Evolutionary conservation across 768 basidiomycete species (phyloP), one percentile per base, ranked within the genome.

Genomic region (Russula abietina): DNA sequence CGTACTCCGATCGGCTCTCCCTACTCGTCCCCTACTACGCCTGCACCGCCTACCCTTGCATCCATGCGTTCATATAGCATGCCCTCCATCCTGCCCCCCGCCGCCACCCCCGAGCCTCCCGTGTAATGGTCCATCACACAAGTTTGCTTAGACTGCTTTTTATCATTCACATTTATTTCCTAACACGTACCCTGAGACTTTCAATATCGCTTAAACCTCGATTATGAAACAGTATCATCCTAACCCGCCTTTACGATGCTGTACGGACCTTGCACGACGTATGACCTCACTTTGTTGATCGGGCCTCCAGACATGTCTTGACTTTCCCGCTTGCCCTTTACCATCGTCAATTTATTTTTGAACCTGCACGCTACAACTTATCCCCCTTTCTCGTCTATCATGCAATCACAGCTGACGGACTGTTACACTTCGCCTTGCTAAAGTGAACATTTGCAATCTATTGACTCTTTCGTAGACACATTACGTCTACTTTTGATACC

Each of bases 11-110:
- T 59, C 8, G 55, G 39, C 19, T 57, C 65, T 28, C 67, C 67
- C 22, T 66, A 62, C n/a, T 62, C 65, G 33, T 68, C 67, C 17
- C 67, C 67, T 8, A 68, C 67, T 4, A 66, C 67, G 39, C 67
- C 67, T 11, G 45, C 17, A 17, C 67, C 67, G 2, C 57, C 55
- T 10, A 26, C 61, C 52, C 48, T 59, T 32, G 54, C 65, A 33
- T 59, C 61, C 11, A 57, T 60, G 61, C 67, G 67, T 41, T 68
- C 67, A 52, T 48, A 60, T 36, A 68, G 67, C 56, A 63, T 61
- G 67, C 67, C 67, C 11, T 66, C 65, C 12, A 61, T 68, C 43
- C 39, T 60, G 11, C 56, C 58, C 16, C 52, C 65, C 6, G 4
- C 32, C 11, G n/a, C 55, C 32, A 61, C 24, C n/a, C 4, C 53